Conservation (phyloP, 192 early-diverging fungal genomes). For the Chytriomyces confervae region DNA sequence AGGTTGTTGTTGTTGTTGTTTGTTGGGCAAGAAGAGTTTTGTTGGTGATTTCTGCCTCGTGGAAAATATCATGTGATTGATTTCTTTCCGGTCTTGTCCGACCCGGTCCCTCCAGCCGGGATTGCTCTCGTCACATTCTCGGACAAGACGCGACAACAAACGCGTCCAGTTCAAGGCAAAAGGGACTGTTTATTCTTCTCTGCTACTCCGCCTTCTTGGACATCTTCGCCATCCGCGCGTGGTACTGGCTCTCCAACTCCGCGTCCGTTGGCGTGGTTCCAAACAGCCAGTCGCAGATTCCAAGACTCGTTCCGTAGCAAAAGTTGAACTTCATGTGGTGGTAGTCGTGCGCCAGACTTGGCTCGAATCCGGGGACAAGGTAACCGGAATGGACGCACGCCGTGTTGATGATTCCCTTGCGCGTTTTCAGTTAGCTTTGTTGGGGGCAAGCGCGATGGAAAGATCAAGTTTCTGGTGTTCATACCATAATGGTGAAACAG, state of each 20-base stretch:
- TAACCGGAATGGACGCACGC: slow-evolving; percentile 32
- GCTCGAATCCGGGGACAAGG: slow-evolving; percentile 4
- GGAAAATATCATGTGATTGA: too few relatives aligned
- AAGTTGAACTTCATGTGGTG: slow-evolving; percentile 45
- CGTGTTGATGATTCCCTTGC: slow-evolving; percentile 25
- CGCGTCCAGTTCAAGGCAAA: too few relatives aligned
- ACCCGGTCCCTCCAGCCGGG: too few relatives aligned
- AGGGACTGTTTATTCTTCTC: too few relatives aligned
- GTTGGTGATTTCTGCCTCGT: too few relatives aligned
- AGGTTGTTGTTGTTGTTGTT: too few relatives aligned
- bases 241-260: neutral
- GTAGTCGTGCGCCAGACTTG: slow-evolving; percentile 24
- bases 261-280: slow-evolving; percentile 14
- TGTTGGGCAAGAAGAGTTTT: too few relatives aligned
- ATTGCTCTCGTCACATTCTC: too few relatives aligned
- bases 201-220: too few relatives aligned
- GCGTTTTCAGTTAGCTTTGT: neutral
- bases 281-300: slow-evolving; percentile 22
- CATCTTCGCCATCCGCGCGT: neutral
- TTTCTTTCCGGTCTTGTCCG: too few relatives aligned
- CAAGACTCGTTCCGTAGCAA: slow-evolving; percentile 18
- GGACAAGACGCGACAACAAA: too few relatives aligned
- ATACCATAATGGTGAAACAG: neutral
- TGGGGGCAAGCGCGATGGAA: too few relatives aligned
- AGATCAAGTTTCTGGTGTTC: neutral